Evolutionary conservation across 495 filamentous ascomycete genomes (phyloP).

Genomic region (Haplographium delicatum): DNA sequence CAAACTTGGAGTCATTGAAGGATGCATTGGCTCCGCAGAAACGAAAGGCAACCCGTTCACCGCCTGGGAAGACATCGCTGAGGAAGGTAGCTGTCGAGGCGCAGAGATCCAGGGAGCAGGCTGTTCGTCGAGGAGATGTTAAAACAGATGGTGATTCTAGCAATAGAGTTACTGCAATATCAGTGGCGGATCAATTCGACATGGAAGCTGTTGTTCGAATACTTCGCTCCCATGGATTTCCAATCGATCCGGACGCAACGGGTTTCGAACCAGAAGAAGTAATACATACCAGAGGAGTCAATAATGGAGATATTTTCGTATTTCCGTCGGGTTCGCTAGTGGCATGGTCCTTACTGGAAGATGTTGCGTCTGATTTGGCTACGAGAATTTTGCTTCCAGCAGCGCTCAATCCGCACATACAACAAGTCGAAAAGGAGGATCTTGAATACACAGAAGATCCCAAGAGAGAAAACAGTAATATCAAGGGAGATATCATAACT

Average conservation of each 20-base stretch:
- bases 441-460: slow-evolving; percentile 81
- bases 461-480: slow-evolving; percentile 64
- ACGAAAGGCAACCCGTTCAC: slow-evolving; percentile 38
- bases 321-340: slow-evolving; percentile 97
- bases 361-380: slow-evolving; percentile 66
- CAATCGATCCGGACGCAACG: slow-evolving; percentile 52
- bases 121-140: slow-evolving; percentile 1
- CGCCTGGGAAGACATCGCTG: slow-evolving; percentile 49
- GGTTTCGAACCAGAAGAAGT: slow-evolving; percentile 58
- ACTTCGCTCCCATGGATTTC: slow-evolving; percentile 63
- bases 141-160: slow-evolving; percentile 25
- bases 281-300: slow-evolving; percentile 48
- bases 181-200: slow-evolving; percentile 81
- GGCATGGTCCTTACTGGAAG: slow-evolving; percentile 75
- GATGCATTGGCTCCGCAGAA: slow-evolving; percentile 36
- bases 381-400: slow-evolving; percentile 67
- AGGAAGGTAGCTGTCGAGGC: slow-evolving; percentile 55
- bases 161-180: slow-evolving; percentile 72
- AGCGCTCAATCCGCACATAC: slow-evolving; percentile 66
- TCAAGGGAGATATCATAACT: slow-evolving; percentile 85
- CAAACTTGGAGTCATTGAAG: slow-evolving; percentile 19
- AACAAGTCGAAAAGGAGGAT: slow-evolving; percentile 76
- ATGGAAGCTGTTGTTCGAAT: slow-evolving; percentile 67
- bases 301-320: slow-evolving; percentile 83
- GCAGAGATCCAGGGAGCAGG: slow-evolving; percentile 47